A percentile compares a stretch with the other conserved stretches of the same genome.
Evolutionary conservation across 352 stramenopile genomes (phyloP).

Genomic region (Phytophthora ramorum): DNA sequence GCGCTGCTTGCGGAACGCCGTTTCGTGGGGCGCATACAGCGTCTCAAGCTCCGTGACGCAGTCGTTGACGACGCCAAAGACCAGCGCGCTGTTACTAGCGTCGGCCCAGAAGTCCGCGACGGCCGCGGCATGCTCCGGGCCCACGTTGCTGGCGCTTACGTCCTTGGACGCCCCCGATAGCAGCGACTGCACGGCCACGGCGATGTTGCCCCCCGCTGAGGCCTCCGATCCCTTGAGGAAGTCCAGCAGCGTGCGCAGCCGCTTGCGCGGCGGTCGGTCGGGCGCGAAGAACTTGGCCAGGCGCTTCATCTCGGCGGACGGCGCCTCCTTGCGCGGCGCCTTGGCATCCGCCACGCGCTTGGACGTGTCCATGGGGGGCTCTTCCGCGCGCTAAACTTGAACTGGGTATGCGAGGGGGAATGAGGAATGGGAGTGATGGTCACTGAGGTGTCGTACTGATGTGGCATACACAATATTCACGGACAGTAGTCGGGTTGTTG

Average conservation of each 20-base stretch:
- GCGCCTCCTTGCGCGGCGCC: slow-evolving; percentile 41
- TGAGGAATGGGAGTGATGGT: slow-evolving; percentile 2
- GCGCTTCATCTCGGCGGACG: slow-evolving; percentile 69
- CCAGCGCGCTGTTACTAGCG: slow-evolving; percentile 63
- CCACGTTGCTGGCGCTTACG: slow-evolving; percentile 21
- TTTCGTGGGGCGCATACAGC: slow-evolving; percentile 84
- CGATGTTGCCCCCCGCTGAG: slow-evolving; percentile 61
- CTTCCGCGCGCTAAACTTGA: slow-evolving; percentile 2
- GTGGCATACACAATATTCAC: not conserved
- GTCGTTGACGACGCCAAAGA: slow-evolving; percentile 84
- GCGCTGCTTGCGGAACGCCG: slow-evolving; percentile 79
- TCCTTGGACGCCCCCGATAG: slow-evolving; percentile 65
- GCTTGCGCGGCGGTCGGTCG: slow-evolving; percentile 85
- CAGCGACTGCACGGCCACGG: slow-evolving; percentile 72
- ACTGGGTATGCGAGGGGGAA: slow-evolving; percentile 9
- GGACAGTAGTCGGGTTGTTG: not conserved
- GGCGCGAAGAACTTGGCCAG: slow-evolving; percentile 88
- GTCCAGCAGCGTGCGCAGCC: slow-evolving; percentile 82
- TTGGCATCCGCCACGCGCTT: slow-evolving; percentile 52
- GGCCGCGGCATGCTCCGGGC: slow-evolving; percentile 52
- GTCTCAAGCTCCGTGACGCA: slow-evolving; percentile 86
- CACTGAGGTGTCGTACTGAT: not conserved
- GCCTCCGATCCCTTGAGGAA: slow-evolving; percentile 74
- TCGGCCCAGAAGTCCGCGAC: slow-evolving; percentile 85
- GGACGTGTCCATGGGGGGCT: slow-evolving; percentile 43